Conservation (phyloP, 2,329 filamentous ascomycete genomes). For the Trichoderma semiorbis region DNA sequence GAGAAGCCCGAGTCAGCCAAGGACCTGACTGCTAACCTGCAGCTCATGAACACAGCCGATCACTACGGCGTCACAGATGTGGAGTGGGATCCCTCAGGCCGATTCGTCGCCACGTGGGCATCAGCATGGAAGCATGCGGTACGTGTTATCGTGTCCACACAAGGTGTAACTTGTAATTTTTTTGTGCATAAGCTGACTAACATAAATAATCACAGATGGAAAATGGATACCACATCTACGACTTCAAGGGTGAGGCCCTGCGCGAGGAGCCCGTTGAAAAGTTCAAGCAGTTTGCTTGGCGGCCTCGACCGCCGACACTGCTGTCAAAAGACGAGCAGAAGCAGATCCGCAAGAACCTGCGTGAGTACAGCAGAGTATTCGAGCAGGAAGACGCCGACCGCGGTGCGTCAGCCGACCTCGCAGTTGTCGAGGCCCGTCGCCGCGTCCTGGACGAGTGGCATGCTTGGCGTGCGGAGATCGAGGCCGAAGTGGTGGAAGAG, state of each 20-base stretch:
- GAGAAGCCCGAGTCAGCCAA: conserved; percentile 92
- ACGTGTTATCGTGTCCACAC: conserved; percentile 41
- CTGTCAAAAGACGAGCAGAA: conserved; percentile 97
- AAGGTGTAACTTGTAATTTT: neutral
- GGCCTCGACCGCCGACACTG: conserved; percentile 84
- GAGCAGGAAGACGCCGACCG: conserved; percentile 94
- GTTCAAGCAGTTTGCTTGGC: conserved; percentile 97
- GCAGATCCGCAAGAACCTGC: conserved; percentile 94
- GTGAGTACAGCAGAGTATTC: conserved; percentile 92
- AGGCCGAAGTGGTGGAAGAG: conserved; percentile 70
- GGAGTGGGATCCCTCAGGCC: conserved; percentile 95
- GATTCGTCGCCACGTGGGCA: conserved; percentile 90
- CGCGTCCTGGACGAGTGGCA: conserved; percentile 83
- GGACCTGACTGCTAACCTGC: conserved; percentile 89
- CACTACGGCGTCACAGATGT: conserved; percentile 98
- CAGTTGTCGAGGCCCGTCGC: conserved; percentile 84
- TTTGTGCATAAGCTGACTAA: neutral
- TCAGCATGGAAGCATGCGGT: conserved; percentile 95
- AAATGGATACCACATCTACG: conserved; percentile 97
- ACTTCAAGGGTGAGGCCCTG: conserved; percentile 86
- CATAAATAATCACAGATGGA: conserved; percentile 67
- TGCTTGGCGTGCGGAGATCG: conserved; percentile 73
- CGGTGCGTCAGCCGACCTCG: conserved; percentile 88
- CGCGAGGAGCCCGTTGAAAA: conserved; percentile 91
- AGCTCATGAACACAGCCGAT: conserved; percentile 88